Percentiles rank a stretch among this genome's conserved stretches.
phyloP scores from a whole-genome alignment of 1,139 yeast genomes.

The Kurtzmaniella natalensis region DNA sequence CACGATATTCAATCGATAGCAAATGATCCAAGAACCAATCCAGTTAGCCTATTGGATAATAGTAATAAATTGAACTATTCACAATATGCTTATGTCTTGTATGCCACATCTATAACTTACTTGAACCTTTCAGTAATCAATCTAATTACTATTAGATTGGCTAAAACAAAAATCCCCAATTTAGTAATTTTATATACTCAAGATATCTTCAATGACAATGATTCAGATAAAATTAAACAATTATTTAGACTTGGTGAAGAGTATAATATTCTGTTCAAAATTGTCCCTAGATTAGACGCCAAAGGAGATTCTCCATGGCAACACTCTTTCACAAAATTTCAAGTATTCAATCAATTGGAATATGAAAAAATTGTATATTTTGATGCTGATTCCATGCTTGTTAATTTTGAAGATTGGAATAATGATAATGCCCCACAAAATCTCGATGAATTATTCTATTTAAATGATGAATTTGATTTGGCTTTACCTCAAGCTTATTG shows the following conservation, averaged over 20 bases:
- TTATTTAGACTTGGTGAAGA: constrained; percentile 7
- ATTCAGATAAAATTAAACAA: constrained; percentile 7
- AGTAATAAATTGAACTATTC: too few relatives aligned
- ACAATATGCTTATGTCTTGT: constrained; percentile 30
- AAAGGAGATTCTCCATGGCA: constrained; percentile 36
- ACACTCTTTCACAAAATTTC: constrained; percentile 51
- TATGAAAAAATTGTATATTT: constrained; percentile 36
- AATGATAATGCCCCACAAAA: constrained; percentile 13
- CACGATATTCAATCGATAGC: too few relatives aligned
- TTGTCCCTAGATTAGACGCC: constrained; percentile 7
- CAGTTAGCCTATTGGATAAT: too few relatives aligned
- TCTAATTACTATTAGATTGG: constrained; percentile 19
- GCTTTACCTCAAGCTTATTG: constrained; percentile 40
- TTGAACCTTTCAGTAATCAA: constrained; percentile 31
- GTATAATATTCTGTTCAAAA: constrained; percentile 17
- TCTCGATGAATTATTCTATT: constrained; percentile 30
- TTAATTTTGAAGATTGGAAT: constrained; percentile 9
- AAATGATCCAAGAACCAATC: too few relatives aligned
- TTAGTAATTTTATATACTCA: constrained; percentile 24
- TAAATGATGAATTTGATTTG: constrained; percentile 24
- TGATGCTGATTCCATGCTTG: constrained; percentile 42
- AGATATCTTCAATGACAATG: constrained; percentile 12
- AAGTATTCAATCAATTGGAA: constrained; percentile 45
- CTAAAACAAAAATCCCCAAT: constrained; percentile 19
- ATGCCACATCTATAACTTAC: constrained; percentile 32